Evolutionary conservation across 352 stramenopile species (phyloP).

Genomic region (Globisporangium ultimum): DNA sequence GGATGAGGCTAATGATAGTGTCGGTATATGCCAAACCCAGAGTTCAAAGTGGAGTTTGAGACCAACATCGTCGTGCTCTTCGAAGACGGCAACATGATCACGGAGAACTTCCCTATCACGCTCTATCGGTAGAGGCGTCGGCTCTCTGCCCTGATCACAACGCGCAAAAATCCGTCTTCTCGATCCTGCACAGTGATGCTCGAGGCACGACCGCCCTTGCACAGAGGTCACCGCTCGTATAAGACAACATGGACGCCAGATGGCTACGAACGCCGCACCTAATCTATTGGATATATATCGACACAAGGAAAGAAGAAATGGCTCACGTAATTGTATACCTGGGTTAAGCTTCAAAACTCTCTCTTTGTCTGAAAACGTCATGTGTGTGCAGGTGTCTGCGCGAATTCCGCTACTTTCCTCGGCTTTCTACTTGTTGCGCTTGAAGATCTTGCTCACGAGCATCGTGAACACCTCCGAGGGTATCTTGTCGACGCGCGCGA

Average conservation of each 20-base stretch:
- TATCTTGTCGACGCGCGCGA: slow-evolving; percentile 81
- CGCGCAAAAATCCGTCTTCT: no score
- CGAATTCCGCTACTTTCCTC: neutral
- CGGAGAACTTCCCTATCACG: slow-evolving; percentile 86
- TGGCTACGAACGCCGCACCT: no score
- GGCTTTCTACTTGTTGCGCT: slow-evolving; percentile 88
- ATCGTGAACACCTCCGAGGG: slow-evolving; percentile 92
- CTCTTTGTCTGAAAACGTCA: no score
- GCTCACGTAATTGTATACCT: no score
- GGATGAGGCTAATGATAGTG: neutral
- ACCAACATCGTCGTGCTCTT: slow-evolving; percentile 92
- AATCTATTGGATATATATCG: no score
- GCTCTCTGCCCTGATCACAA: neutral
- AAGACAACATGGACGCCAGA: no score
- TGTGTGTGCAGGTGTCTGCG: neutral
- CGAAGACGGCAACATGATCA: slow-evolving; percentile 90
- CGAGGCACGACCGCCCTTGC: no score
- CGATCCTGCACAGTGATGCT: no score
- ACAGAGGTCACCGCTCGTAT: no score
- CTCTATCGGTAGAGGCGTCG: slow-evolving; percentile 53
- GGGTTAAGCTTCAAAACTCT: neutral
- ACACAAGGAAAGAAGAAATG: no score
- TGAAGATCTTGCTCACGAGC: slow-evolving; percentile 96
- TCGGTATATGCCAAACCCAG: slow-evolving; percentile 16
- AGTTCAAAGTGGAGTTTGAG: slow-evolving; percentile 92